Percentiles rank a stretch among this genome's conserved stretches.
These are phyloP conservation scores for Plasmodium falciparum DNA, from an alignment of 169 alveolate species.

Conservation along the genomic window DNA sequence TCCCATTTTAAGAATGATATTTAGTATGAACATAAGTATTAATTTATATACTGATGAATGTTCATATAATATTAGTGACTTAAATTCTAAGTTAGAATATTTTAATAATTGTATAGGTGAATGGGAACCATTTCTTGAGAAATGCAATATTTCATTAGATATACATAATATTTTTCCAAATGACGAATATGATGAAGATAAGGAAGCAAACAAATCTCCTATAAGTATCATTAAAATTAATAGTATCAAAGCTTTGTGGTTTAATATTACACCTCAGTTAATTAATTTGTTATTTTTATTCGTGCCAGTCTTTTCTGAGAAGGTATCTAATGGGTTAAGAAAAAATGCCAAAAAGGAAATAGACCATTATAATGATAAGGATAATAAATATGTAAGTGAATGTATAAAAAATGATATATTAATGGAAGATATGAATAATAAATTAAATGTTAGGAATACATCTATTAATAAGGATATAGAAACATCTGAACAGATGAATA, in stretches of 20 bases:
- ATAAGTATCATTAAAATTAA: conserved; percentile 83
- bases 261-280: conserved; percentile 89
- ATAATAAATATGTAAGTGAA: not conserved
- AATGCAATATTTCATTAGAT: conserved; percentile 77
- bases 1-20: conserved; percentile 85
- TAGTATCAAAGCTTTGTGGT: conserved; percentile 84
- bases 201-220: conserved; percentile 83
- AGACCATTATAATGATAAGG: not conserved
- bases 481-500: conserved; percentile 3
- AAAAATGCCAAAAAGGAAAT: conserved; percentile 5
- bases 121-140: conserved; percentile 89
- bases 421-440: not conserved
- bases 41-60: conserved; percentile 56
- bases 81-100: conserved; percentile 81
- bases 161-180: conserved; percentile 52
- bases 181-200: conserved; percentile 78
- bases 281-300: conserved; percentile 86
- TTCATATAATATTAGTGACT: conserved; percentile 59
- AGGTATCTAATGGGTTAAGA: conserved; percentile 76
- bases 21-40: conserved; percentile 60
- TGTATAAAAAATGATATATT: too few species aligned
- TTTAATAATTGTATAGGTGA: conserved; percentile 87
- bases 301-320: conserved; percentile 84
- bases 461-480: not conserved
- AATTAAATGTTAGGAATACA: not conserved